Evolutionary conservation across 306 rosid genomes (phyloP).

Genomic region (Vigna reflexopilosa): DNA sequence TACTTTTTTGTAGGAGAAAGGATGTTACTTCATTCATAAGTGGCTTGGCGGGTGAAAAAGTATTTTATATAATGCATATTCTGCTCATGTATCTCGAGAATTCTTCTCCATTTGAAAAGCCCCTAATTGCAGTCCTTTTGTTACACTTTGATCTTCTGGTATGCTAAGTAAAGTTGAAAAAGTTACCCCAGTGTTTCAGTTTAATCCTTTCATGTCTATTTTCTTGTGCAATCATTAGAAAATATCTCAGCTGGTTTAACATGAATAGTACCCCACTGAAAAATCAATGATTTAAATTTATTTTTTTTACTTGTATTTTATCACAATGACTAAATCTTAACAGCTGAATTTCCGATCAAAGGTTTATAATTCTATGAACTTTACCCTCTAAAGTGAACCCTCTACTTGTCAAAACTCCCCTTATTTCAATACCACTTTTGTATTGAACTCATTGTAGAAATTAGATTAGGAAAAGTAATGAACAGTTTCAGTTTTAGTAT

Average conservation of each 20-base stretch:
- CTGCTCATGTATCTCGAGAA: conserved; percentile 61
- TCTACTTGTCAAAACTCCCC: background rate
- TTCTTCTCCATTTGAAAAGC: conserved; percentile 60
- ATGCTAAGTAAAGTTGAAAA: conserved; percentile 41
- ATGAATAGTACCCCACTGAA: background rate
- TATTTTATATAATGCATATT: conserved; percentile 52
- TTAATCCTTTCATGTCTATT: conserved; percentile 13
- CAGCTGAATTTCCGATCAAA: background rate
- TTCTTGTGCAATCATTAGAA: conserved; percentile 13
- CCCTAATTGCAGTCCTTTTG: conserved; percentile 68
- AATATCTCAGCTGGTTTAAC: background rate
- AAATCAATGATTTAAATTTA: background rate
- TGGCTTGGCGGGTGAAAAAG: conserved; percentile 60
- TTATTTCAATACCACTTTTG: background rate
- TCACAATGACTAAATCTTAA: background rate
- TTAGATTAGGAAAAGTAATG: too few species aligned
- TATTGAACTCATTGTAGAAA: too few species aligned
- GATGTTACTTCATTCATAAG: conserved; percentile 62
- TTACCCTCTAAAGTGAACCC: background rate
- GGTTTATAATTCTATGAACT: background rate
- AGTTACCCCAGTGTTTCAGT: background rate
- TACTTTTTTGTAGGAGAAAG: conserved; percentile 60
- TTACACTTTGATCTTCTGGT: conserved; percentile 72
- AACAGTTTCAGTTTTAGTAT: background rate
- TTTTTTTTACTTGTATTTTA: background rate